phyloP scores from a whole-genome alignment of 352 stramenopile species.

The Pythium dissotocum region DNA sequence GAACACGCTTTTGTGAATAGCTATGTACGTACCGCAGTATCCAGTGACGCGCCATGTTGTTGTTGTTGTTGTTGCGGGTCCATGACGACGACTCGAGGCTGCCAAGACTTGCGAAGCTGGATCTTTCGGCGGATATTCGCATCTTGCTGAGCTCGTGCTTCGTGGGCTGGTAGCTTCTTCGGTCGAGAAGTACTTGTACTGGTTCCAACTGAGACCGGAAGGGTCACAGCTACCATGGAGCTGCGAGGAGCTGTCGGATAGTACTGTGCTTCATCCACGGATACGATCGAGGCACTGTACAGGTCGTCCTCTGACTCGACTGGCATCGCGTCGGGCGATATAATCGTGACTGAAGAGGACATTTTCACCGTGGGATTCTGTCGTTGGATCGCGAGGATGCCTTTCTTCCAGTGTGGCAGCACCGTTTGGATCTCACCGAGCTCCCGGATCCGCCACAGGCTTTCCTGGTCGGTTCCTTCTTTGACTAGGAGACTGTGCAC shows the following conservation, averaged over 20 bases:
- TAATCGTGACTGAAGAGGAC: neutral
- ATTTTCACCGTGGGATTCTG: slow-evolving; percentile 19
- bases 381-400: slow-evolving; percentile 26
- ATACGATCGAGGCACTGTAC: neutral
- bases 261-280: neutral
- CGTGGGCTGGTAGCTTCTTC: slow-evolving; percentile 26
- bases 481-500: slow-evolving; percentile 39
- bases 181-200: neutral
- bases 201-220: neutral
- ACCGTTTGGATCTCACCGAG: slow-evolving; percentile 48
- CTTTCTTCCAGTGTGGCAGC: slow-evolving; percentile 41
- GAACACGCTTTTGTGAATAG: neutral
- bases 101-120: slow-evolving; percentile 64
- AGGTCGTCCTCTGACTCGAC: neutral
- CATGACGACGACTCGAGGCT: slow-evolving; percentile 25
- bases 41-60: neutral
- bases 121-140: slow-evolving; percentile 55
- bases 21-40: slow-evolving; percentile 9
- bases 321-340: neutral
- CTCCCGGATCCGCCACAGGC: slow-evolving; percentile 36
- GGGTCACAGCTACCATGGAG: neutral
- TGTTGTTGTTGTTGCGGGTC: slow-evolving; percentile 7
- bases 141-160: slow-evolving; percentile 38
- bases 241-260: neutral
- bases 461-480: neutral